Percentiles rank a stretch among this genome's conserved stretches.
Evolutionary conservation across 352 stramenopile species (phyloP).

Genomic region (Phytopythium montanum): DNA sequence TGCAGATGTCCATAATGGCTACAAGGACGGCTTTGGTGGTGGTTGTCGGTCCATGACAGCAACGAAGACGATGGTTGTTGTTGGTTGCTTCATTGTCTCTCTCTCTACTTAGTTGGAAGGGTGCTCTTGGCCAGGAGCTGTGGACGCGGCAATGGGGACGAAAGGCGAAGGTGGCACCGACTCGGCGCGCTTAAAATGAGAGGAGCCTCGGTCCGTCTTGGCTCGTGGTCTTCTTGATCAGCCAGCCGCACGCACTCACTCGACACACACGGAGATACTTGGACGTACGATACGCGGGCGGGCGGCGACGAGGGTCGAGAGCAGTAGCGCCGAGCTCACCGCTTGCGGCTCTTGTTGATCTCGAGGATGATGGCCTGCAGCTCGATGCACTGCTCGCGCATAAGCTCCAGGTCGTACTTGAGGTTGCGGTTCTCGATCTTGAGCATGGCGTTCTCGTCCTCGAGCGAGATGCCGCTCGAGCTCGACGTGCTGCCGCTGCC

Average conservation of each 20-base stretch:
- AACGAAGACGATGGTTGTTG: not conserved
- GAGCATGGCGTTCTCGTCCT: slow-evolving; percentile 86
- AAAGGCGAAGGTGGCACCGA: not conserved
- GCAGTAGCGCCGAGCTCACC: slow-evolving; percentile 34
- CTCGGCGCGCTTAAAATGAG: not conserved
- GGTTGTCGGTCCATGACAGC: not conserved
- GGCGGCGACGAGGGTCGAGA: no score
- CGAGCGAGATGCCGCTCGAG: slow-evolving; percentile 63
- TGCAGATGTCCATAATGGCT: not conserved
- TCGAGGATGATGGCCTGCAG: slow-evolving; percentile 86
- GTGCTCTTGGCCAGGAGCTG: not conserved
- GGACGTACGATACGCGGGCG: slow-evolving; percentile 4
- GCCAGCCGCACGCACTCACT: slow-evolving; percentile 4
- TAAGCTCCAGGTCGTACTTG: slow-evolving; percentile 86
- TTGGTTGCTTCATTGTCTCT: not conserved
- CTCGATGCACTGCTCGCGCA: slow-evolving; percentile 87
- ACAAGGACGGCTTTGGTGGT: not conserved
- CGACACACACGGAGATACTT: not conserved
- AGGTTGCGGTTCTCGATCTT: slow-evolving; percentile 87
- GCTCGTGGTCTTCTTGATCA: no score
- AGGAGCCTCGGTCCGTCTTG: not conserved
- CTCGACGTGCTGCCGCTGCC: slow-evolving; percentile 62
- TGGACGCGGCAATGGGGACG: not conserved
- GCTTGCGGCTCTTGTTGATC: slow-evolving; percentile 89
- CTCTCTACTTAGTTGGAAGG: not conserved